phyloP scores from a whole-genome alignment of 2,329 filamentous ascomycete species.

The Exophiala calicioides region DNA sequence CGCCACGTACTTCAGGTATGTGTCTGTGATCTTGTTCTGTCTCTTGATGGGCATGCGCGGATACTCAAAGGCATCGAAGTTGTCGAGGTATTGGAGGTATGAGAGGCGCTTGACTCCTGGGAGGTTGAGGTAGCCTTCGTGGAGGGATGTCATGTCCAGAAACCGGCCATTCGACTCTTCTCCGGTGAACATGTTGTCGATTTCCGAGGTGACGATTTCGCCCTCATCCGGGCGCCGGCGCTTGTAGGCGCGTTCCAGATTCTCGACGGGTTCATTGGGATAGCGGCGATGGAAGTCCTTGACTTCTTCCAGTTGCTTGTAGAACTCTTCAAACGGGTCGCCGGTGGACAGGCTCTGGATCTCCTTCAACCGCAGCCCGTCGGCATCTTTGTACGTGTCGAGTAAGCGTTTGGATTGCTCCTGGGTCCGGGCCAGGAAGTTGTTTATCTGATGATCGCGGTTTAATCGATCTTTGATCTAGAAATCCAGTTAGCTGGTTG shows the following conservation, averaged over 20 bases:
- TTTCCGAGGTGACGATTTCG: conserved; percentile 64
- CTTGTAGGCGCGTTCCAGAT: conserved; percentile 90
- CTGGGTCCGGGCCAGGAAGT: conserved; percentile 84
- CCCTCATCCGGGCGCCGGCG: conserved; percentile 65
- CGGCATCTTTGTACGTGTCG: conserved; percentile 79
- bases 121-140: conserved; percentile 89
- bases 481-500: no score
- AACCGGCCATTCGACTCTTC: conserved; percentile 93
- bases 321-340: conserved; percentile 88
- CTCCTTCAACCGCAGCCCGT: conserved; percentile 72
- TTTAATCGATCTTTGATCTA: conserved; percentile 89
- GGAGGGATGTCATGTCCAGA: conserved; percentile 80
- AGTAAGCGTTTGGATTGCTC: conserved; percentile 78
- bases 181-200: conserved; percentile 91
- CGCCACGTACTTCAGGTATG: conserved; percentile 87
- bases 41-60: conserved; percentile 74
- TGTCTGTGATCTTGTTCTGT: conserved; percentile 83
- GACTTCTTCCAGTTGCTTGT: conserved; percentile 76
- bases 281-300: conserved; percentile 88
- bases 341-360: conserved; percentile 80
- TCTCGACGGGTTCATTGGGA: conserved; percentile 92
- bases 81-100: conserved; percentile 90
- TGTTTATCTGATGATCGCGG: conserved; percentile 86
- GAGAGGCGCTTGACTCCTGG: conserved; percentile 79
- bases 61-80: conserved; percentile 82